phyloP scores from a whole-genome alignment of 371 early-diverging fungal genomes.

The Mortierella sp. region DNA sequence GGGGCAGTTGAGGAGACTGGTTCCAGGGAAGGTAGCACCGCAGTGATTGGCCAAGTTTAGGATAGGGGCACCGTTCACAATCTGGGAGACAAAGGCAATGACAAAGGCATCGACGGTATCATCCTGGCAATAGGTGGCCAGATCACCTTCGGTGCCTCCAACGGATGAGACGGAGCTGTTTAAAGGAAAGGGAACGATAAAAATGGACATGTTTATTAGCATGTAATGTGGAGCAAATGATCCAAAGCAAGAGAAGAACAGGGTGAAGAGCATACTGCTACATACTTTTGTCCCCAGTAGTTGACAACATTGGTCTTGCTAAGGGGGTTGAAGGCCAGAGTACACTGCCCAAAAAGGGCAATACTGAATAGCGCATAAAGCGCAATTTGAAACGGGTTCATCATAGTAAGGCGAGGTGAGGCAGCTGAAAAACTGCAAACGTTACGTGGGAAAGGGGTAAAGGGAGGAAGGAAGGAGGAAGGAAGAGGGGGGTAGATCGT shows the following conservation, averaged over 20 bases:
- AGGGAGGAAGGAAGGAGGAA: not conserved
- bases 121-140: constrained; percentile 72
- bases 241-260: not conserved
- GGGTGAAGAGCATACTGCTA: not conserved
- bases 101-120: constrained; percentile 67
- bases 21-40: constrained; percentile 59
- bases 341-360: not conserved
- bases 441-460: not conserved
- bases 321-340: constrained; percentile 2
- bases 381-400: not conserved
- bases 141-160: constrained; percentile 23
- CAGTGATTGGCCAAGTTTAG: constrained; percentile 74
- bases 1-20: constrained; percentile 60
- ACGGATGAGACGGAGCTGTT: constrained; percentile 14
- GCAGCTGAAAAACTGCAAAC: not conserved
- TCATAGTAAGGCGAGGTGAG: not conserved
- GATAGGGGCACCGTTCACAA: constrained; percentile 64
- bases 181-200: not conserved
- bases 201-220: not conserved
- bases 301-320: constrained; percentile 59
- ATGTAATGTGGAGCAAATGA: too few species aligned
- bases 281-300: constrained; percentile 67
- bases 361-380: constrained; percentile 13
- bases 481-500: not conserved
- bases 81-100: constrained; percentile 68